These are phyloP conservation scores for Carnegiea gigantea DNA, from an alignment of 179 eudicot genomes.

Conservation along the genomic window DNA sequence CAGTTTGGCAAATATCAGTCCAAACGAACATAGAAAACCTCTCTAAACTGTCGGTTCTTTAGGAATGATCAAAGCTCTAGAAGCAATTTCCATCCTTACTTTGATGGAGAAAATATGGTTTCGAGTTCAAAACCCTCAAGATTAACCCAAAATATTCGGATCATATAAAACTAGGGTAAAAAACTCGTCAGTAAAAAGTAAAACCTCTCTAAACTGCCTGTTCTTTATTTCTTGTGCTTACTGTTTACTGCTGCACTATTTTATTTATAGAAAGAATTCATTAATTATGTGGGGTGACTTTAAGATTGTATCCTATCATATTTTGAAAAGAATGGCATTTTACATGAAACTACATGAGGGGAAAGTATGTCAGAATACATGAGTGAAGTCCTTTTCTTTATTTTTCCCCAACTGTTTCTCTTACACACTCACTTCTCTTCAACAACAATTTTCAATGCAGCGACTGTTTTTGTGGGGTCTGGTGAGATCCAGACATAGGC, in stretches of 20 bases:
- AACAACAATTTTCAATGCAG: too few species aligned
- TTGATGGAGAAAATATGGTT: conserved; percentile 8
- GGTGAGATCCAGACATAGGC: too few species aligned
- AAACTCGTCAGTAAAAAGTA: background rate
- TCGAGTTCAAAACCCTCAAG: background rate
- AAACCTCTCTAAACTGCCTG: conserved; percentile 9
- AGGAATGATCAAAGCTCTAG: too few species aligned
- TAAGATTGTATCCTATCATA: conserved; percentile 12
- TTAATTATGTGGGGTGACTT: conserved; percentile 11
- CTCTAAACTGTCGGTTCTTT: too few species aligned
- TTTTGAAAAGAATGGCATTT: conserved; percentile 13
- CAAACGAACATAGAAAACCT: too few species aligned
- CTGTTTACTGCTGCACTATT: conserved; percentile 9
- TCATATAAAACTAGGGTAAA: background rate
- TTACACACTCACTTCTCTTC: too few species aligned
- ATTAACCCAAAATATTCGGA: background rate
- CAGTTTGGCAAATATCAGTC: too few species aligned
- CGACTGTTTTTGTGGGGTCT: too few species aligned
- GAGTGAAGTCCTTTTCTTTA: background rate
- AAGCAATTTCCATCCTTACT: conserved; percentile 13
- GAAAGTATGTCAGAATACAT: conserved; percentile 14
- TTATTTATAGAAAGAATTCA: conserved; percentile 17
- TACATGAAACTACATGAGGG: conserved; percentile 12
- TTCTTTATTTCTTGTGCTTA: background rate
- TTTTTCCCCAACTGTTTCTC: background rate